Percentiles rank a stretch among this genome's conserved stretches.
These are phyloP conservation scores for Phytophthora sp. DNA, from an alignment of 352 stramenopile species.

Conservation along the genomic window DNA sequence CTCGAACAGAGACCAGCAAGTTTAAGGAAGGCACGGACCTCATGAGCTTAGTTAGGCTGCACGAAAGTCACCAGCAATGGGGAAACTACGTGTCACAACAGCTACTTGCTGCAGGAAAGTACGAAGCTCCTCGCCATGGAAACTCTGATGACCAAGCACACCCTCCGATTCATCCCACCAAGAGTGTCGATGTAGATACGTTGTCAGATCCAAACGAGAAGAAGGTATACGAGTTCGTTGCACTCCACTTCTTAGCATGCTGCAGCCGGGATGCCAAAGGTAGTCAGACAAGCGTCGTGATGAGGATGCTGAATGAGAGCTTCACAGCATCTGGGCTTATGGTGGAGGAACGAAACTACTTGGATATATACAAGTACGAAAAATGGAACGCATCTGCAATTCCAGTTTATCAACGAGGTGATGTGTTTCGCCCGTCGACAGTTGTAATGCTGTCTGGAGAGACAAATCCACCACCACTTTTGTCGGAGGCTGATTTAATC, in stretches of 20 bases:
- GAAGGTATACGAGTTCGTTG: constrained; percentile 97
- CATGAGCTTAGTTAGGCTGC: constrained; percentile 71
- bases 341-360: constrained; percentile 93
- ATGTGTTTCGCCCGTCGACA: constrained; percentile 76
- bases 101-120: constrained; percentile 69
- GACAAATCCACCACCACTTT: constrained; percentile 86
- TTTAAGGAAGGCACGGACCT: constrained; percentile 96
- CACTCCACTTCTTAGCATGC: constrained; percentile 98
- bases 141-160: constrained; percentile 97
- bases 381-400: constrained; percentile 90
- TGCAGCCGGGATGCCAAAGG: constrained; percentile 96
- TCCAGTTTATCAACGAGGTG: constrained; percentile 80
- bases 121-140: constrained; percentile 88
- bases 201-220: constrained; percentile 88
- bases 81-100: constrained; percentile 74
- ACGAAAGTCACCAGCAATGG: constrained; percentile 79
- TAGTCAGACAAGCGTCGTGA: constrained; percentile 88
- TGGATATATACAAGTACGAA: constrained; percentile 96
- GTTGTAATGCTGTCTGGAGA: constrained; percentile 73
- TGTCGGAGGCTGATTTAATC: constrained; percentile 95
- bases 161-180: constrained; percentile 99
- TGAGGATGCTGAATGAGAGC: constrained; percentile 86
- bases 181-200: constrained; percentile 83
- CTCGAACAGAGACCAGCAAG: constrained; percentile 99
- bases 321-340: constrained; percentile 92